phyloP scores from a whole-genome alignment of 1,139 yeast genomes.

The Geotrichum bryndzae region DNA sequence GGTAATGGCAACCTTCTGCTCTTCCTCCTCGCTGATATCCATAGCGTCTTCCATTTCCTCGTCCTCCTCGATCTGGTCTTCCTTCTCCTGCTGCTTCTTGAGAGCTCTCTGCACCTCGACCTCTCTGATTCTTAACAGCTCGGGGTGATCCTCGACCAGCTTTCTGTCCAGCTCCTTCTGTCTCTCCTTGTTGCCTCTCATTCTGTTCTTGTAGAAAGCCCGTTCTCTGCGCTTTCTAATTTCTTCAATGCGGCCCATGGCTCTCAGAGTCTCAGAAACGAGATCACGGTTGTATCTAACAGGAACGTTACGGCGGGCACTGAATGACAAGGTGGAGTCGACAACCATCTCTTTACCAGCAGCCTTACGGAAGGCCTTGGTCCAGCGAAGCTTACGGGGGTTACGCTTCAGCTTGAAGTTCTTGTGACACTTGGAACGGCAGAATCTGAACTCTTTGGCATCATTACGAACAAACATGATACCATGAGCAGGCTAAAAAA shows the following conservation, averaged over 20 bases:
- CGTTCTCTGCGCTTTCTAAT: slow-evolving; percentile 94
- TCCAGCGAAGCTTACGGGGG: slow-evolving; percentile 97
- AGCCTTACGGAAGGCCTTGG: slow-evolving; percentile 97
- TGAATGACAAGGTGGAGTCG: slow-evolving; percentile 92
- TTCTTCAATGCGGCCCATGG: slow-evolving; percentile 94
- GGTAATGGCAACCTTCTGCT: slow-evolving; percentile 70
- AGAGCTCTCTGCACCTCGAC: slow-evolving; percentile 81
- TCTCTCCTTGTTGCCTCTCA: slow-evolving; percentile 93
- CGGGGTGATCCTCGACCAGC: slow-evolving; percentile 83
- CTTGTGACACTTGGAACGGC: slow-evolving; percentile 97
- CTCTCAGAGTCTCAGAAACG: slow-evolving; percentile 87
- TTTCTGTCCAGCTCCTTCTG: slow-evolving; percentile 81
- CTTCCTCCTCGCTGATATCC: slow-evolving; percentile 41
- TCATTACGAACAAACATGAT: slow-evolving; percentile 97
- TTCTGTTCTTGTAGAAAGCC: slow-evolving; percentile 98
- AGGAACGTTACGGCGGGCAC: slow-evolving; percentile 95
- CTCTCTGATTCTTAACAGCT: slow-evolving; percentile 82
- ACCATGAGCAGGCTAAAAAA: slow-evolving; percentile 75
- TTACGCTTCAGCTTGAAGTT: slow-evolving; percentile 97
- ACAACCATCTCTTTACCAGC: slow-evolving; percentile 98
- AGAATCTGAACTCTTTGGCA: slow-evolving; percentile 93
- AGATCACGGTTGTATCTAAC: slow-evolving; percentile 96
- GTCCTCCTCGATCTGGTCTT: slow-evolving; percentile 43
- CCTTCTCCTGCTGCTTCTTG: slow-evolving; percentile 62
- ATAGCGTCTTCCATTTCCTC: slow-evolving; percentile 44